Base-by-base conservation (phyloP, 2,329 filamentous ascomycete genomes). In the Hypoxylon rubiginosum region DNA sequence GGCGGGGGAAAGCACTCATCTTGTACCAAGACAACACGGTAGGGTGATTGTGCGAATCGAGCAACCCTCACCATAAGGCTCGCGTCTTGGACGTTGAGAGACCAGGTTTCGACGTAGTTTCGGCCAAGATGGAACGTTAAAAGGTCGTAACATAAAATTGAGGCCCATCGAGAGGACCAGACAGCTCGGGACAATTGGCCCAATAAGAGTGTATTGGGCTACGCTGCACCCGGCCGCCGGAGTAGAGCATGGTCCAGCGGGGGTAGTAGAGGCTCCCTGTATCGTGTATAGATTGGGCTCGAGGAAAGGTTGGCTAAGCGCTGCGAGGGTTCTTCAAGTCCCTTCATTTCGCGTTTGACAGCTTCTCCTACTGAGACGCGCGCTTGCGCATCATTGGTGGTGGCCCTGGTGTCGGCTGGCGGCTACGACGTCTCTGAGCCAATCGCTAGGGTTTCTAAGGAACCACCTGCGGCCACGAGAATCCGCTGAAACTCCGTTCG, bases 331-430 rank as follows among this genome's bases (percentile, higher is more conserved):
- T 57, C 46, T 45, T 64, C 11, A 32, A 60, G 46, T 51, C 46
- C 46, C 36, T 63, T 61, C 46, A 52, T 62, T 39, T 69, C 32
- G 48, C 61, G 72, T 74, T 73, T 73, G 68, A 41, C 41, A 56
- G 50, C 32, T 59, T 34, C 58, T 50, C 19, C n/a, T 19, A 55
- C 36, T 45, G 53, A 72, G 67, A 73, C 71, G 72, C 72, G 72
- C 72, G 73, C 72, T 69, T 69, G 67, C 48, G 10, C 68, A 53
- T 70, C 51, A 74, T 73, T 74, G 72, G 73, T 19, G 36, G 60
- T 32, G 45, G 55, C 36, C 45, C 4, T 58, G 64, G 64, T 55
- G 19, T 34, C 54, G 65, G 53, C 48, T 41, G 65, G 67, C 67
- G 71, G 53, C 34, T 58, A 65, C 17, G 48, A 55, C 15, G 36